A percentile compares a stretch with the other conserved stretches of the same genome.
phyloP scores from a whole-genome alignment of 345 rosid genomes.

The Reutealis trisperma region DNA sequence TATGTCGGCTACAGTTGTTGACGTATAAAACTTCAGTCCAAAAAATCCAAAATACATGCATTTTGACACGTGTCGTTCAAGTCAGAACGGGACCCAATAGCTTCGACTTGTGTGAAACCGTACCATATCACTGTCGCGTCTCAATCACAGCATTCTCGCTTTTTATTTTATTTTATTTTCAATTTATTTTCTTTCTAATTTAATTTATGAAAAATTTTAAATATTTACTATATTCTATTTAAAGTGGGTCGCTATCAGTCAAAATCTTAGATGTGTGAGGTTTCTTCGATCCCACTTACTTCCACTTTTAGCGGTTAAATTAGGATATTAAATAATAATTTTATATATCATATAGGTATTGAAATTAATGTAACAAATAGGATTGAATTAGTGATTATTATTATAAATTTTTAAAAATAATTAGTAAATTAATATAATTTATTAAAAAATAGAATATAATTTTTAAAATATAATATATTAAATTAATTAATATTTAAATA shows the following conservation, averaged over 20 bases:
- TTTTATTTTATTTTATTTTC: background rate
- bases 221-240: background rate
- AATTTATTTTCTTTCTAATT: background rate
- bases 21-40: background rate
- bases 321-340: too few species aligned
- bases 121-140: constrained; percentile 24
- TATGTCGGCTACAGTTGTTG: constrained; percentile 42
- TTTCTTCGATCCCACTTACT: background rate
- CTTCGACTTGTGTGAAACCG: constrained; percentile 18
- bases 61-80: constrained; percentile 11
- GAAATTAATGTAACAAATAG: too few species aligned
- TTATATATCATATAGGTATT: too few species aligned
- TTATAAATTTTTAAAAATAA: too few species aligned
- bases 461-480: too few species aligned
- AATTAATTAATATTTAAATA: too few species aligned
- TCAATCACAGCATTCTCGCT: background rate
- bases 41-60: constrained; percentile 7
- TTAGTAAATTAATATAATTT: too few species aligned
- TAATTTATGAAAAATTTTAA: background rate
- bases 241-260: background rate
- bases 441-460: too few species aligned
- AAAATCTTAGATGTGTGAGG: background rate
- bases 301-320: constrained; percentile 19
- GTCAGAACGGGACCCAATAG: background rate
- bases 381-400: too few species aligned